These are phyloP conservation scores for Phytophthora citrophthora DNA, from an alignment of 352 stramenopile species.

Conservation along the genomic window DNA sequence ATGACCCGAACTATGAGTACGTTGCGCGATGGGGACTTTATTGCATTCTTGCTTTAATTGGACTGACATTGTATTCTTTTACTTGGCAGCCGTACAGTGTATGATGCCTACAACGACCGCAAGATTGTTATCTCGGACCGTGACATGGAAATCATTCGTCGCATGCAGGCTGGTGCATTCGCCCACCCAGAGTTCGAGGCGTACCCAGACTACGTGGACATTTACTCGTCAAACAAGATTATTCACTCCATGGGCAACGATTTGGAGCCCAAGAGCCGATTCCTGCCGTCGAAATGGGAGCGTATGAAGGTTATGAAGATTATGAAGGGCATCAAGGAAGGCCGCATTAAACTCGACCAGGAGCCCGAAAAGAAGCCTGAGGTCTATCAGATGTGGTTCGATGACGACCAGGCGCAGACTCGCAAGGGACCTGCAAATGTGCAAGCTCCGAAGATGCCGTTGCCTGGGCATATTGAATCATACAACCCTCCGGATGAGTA, in stretches of 20 bases:
- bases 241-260: constrained; percentile 90
- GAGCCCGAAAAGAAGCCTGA: constrained; percentile 93
- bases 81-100: constrained; percentile 91
- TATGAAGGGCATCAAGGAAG: constrained; percentile 97
- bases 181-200: constrained; percentile 93
- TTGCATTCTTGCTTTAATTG: background rate
- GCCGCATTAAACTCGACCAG: constrained; percentile 92
- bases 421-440: constrained; percentile 96
- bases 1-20: constrained; percentile 94
- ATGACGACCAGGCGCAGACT: constrained; percentile 88
- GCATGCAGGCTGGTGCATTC: constrained; percentile 95
- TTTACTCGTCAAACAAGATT: constrained; percentile 89
- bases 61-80: constrained; percentile 19
- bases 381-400: constrained; percentile 94
- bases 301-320: constrained; percentile 98
- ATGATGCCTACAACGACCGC: constrained; percentile 99
- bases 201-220: constrained; percentile 91
- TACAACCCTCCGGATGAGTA: constrained; percentile 99
- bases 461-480: constrained; percentile 98
- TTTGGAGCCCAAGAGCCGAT: constrained; percentile 92
- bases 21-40: constrained; percentile 15
- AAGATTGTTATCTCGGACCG: constrained; percentile 96
- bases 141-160: constrained; percentile 98
- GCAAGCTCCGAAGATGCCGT: constrained; percentile 96
- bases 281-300: constrained; percentile 97